phyloP scores from a whole-genome alignment of 768 basidiomycete genomes.

The Psilocybe azurescens region DNA sequence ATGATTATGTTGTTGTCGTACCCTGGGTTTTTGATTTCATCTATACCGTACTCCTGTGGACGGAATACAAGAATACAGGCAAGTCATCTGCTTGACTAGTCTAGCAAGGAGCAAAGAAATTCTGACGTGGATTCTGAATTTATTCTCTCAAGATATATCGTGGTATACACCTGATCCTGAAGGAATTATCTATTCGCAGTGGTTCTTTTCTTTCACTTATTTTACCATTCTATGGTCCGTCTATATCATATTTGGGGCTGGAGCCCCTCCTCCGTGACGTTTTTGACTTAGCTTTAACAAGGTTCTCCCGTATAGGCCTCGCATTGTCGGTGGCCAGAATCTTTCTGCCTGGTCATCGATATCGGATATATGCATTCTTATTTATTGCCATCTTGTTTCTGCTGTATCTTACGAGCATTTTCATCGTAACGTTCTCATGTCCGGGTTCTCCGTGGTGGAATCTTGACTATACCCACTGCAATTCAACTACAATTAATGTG shows the following conservation, averaged over 20 bases:
- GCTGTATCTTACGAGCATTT: slow-evolving; percentile 10
- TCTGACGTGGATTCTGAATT: not conserved
- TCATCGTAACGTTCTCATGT: slow-evolving; percentile 16
- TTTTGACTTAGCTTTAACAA: not conserved
- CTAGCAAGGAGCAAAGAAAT: not conserved
- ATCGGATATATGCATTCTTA: slow-evolving; percentile 8
- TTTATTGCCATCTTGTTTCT: slow-evolving; percentile 8
- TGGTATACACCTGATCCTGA: slow-evolving; percentile 1
- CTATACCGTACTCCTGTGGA: slow-evolving; percentile 21
- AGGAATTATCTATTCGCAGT: slow-evolving; percentile 13
- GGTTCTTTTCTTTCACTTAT: slow-evolving; percentile 12
- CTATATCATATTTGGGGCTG: not conserved
- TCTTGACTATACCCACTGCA: slow-evolving; percentile 3
- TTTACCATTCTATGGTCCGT: slow-evolving; percentile 18
- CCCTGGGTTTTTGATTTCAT: slow-evolving; percentile 19
- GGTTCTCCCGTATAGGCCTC: slow-evolving; percentile 20
- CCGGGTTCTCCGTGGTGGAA: slow-evolving; percentile 4
- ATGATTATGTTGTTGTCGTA: slow-evolving; percentile 26
- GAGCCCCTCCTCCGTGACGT: too few relatives aligned
- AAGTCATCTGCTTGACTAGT: not conserved
- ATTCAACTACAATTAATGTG: not conserved
- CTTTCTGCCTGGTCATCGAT: slow-evolving; percentile 18
- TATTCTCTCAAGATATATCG: not conserved
- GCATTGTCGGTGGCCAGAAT: slow-evolving; percentile 21
- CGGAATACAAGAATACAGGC: slow-evolving; percentile 16